Conservation (phyloP, 176 grass and related monocot species). For the Neostapfia colusana region DNA sequence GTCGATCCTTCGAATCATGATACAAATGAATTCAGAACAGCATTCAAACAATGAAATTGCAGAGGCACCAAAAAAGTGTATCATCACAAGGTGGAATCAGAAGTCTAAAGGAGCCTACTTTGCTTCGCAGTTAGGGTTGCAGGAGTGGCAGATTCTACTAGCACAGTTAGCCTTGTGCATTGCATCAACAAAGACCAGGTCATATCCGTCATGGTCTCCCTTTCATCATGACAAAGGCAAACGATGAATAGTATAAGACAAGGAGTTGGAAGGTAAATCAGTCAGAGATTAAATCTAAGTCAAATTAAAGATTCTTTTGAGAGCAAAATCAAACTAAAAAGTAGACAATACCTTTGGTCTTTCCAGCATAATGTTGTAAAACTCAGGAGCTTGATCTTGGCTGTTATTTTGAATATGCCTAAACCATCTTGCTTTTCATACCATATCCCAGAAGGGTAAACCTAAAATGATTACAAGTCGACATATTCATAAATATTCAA, state of each 20-base stretch:
- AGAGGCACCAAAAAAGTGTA: constrained; percentile 21
- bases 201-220: constrained; percentile 89
- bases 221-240: constrained; percentile 41
- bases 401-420: constrained; percentile 89
- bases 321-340: neutral
- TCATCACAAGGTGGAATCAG: constrained; percentile 15
- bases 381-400: constrained; percentile 92
- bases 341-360: constrained; percentile 76
- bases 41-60: constrained; percentile 13
- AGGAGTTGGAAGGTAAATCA: constrained; percentile 17
- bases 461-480: constrained; percentile 54
- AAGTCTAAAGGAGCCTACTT: constrained; percentile 62
- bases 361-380: constrained; percentile 99
- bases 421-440: constrained; percentile 98
- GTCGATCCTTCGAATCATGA: neutral
- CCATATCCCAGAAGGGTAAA: constrained; percentile 99
- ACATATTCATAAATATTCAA: constrained; percentile 24
- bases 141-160: constrained; percentile 97
- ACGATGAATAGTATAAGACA: too few species aligned
- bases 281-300: constrained; percentile 30
- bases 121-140: constrained; percentile 96
- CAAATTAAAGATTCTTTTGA: neutral
- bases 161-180: constrained; percentile 99
- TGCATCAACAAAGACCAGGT: constrained; percentile 97
- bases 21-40: constrained; percentile 34